Base-by-base conservation (phyloP, 2,329 filamentous ascomycete species). In the Domatiomyces globalis region DNA sequence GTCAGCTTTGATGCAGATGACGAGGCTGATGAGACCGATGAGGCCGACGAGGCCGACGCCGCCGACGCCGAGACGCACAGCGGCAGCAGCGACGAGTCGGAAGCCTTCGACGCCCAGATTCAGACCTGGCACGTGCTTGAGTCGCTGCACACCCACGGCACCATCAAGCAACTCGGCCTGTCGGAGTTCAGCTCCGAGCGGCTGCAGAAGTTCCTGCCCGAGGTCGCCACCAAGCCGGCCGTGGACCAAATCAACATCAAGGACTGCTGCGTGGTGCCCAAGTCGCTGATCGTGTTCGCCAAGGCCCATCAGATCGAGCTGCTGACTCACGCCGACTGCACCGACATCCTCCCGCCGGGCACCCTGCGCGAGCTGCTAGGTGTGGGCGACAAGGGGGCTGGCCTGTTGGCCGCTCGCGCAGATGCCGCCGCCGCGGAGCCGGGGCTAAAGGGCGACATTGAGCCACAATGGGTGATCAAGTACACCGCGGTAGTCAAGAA, bases 201-300 rank as follows among this genome's bases (percentile, higher is more conserved):
- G 62, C 73, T 98, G 39, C 70, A 77, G n/a, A 79, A 79, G 12
- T 89, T 98, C 62, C 72, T 96, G 22, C 74, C 79, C 43, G 74
- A 79, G 55, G 84, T 86, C 19, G 74, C 73, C 43, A 73, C 94
- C 54, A 79, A 78, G 59, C 92, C 92, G 0, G 78, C 79, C 18
- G 90, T 96, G 43, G 82, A 96, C 67, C 92, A 98, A 74, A 94
- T 98, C 74, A 96, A 96, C 65, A 79, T 95, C 48, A 83, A 86
- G 61, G 87, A 96, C 68, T 96, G 90, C 73, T 98, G 92, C 69
- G 90, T 88, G 46, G 92, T 96, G 44, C 92, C 92, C 7, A 89
- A 88, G 62, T 84, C 87, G 10, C 75, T 98, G 56, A 81, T 88
- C 53, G 71, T 84, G 61, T 83, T 94, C 61, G 90, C 90, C n/a